Percentiles rank a stretch among this genome's conserved stretches.
These are phyloP conservation scores for Elongisporangium senticosum DNA, from an alignment of 352 stramenopile genomes.

Conservation along the genomic window DNA sequence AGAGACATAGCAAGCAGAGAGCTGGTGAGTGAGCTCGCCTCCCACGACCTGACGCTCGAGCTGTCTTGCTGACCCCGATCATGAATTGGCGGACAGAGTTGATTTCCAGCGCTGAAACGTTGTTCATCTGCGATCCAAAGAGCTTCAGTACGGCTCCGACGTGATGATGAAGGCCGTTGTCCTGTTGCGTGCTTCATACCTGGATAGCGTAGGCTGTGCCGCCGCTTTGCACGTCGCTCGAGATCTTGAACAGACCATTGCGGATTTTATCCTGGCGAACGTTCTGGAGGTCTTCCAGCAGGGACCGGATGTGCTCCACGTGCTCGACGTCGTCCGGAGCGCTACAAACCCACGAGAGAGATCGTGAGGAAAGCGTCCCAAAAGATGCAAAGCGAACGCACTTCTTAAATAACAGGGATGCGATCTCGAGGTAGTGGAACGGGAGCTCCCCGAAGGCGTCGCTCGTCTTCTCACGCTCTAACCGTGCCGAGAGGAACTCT, in stretches of 20 bases:
- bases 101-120: conserved; percentile 81
- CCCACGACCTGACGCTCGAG: background rate
- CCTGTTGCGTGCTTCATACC: conserved; percentile 11
- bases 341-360: conserved; percentile 20
- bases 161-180: background rate
- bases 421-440: conserved; percentile 86
- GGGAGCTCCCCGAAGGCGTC: conserved; percentile 77
- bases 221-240: conserved; percentile 64
- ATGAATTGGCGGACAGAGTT: conserved; percentile 87
- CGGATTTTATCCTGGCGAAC: conserved; percentile 88
- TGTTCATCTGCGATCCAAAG: conserved; percentile 67
- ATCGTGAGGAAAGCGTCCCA: too few relatives aligned
- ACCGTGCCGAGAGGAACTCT: conserved; percentile 51
- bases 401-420: conserved; percentile 82
- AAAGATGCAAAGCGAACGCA: too few relatives aligned
- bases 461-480: conserved; percentile 70
- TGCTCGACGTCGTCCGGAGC: conserved; percentile 81
- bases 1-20: background rate
- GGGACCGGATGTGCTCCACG: conserved; percentile 69
- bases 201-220: conserved; percentile 72
- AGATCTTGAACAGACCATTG: conserved; percentile 80
- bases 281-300: conserved; percentile 86
- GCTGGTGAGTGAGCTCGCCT: too few relatives aligned
- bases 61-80: conserved; percentile 42
- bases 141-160: background rate